phyloP scores from a whole-genome alignment of 163 green algal species.

The Smithsoniella earleae region DNA sequence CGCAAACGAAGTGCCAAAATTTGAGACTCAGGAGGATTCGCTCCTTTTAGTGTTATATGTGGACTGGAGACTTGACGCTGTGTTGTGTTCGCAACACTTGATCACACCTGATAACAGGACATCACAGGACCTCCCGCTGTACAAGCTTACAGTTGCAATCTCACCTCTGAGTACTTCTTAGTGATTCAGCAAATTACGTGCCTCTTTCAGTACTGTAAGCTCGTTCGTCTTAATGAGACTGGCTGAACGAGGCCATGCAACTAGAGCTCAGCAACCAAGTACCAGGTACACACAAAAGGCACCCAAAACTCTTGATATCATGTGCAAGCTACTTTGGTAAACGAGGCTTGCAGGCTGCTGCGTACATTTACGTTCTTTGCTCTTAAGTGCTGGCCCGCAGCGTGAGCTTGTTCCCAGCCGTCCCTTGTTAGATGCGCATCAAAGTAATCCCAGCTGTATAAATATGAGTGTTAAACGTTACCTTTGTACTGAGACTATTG shows the following conservation, averaged over 20 bases:
- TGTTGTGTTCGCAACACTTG: too few species aligned
- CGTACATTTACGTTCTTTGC: neutral
- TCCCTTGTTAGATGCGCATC: neutral
- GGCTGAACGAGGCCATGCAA: neutral
- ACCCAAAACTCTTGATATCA: neutral
- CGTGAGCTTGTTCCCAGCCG: constrained; percentile 9
- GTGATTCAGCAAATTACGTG: neutral
- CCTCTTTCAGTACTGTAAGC: neutral
- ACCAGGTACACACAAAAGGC: neutral
- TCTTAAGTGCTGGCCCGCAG: neutral
- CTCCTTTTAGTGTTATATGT: too few species aligned
- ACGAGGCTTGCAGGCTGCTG: neutral
- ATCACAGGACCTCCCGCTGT: too few species aligned
- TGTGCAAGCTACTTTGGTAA: neutral
- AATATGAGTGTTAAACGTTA: neutral
- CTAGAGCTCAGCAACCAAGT: neutral
- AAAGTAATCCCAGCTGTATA: constrained; percentile 9
- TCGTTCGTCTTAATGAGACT: neutral
- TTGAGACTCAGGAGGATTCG: too few species aligned
- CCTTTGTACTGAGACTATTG: neutral
- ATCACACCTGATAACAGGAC: too few species aligned
- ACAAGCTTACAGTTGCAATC: neutral
- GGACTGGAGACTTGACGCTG: too few species aligned
- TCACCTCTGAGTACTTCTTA: neutral
- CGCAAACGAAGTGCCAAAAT: too few species aligned